Conservation (phyloP, 176 grass and related monocot genomes). For the barley (Hordeum vulgare) region MorexV3_pseudomolecules_assembly NC_058519.1:637255285-637255784, state of each 20-base stretch:
- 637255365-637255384: slow-evolving; percentile 1
- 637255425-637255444: slow-evolving; percentile 48
- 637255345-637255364: slow-evolving; percentile 41
- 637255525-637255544: slow-evolving; percentile 59
- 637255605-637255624: not conserved
- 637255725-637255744: too few relatives aligned
- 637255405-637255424: slow-evolving; percentile 35
- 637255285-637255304: not conserved
- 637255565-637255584: not conserved
- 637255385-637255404: slow-evolving; percentile 52
- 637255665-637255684: not conserved
- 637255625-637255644: not conserved
- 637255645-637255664: too few relatives aligned
- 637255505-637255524: slow-evolving; percentile 61
- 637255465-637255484: slow-evolving; percentile 55
- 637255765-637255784: too few relatives aligned
- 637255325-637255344: slow-evolving; percentile 61
- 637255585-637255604: not conserved
- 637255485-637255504: slow-evolving; percentile 67
- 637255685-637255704: too few relatives aligned
- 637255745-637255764: too few relatives aligned
- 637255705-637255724: too few relatives aligned
- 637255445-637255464: slow-evolving; percentile 83
- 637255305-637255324: slow-evolving; percentile 69
- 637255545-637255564: slow-evolving; percentile 74